Evolutionary conservation across 2,329 filamentous ascomycete genomes (phyloP).

Genomic region (Phialophora tarda): DNA sequence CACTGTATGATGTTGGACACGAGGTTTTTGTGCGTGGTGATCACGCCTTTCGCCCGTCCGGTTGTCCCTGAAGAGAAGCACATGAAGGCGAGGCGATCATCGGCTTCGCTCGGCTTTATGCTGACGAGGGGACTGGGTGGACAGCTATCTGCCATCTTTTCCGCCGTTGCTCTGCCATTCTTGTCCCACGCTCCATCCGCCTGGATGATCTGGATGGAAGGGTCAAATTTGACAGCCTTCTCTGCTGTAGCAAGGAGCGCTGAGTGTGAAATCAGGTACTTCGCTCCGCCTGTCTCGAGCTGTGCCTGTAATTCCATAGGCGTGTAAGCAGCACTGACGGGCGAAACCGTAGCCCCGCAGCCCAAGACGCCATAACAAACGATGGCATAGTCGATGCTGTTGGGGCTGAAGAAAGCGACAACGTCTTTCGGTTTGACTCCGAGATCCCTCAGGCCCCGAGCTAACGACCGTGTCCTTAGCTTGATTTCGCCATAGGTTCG

Average conservation of each 20-base stretch:
- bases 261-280: slow-evolving; percentile 75
- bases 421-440: slow-evolving; percentile 59
- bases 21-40: slow-evolving; percentile 76
- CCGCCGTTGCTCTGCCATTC: slow-evolving; percentile 62
- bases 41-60: slow-evolving; percentile 81
- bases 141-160: slow-evolving; percentile 23
- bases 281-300: slow-evolving; percentile 76
- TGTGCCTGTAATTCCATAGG: slow-evolving; percentile 82
- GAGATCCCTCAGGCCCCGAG: slow-evolving; percentile 27
- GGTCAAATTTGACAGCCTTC: slow-evolving; percentile 65
- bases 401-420: slow-evolving; percentile 70
- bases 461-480: slow-evolving; percentile 26
- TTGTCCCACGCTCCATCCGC: slow-evolving; percentile 74
- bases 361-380: slow-evolving; percentile 79
- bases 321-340: slow-evolving; percentile 86
- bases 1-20: slow-evolving; percentile 63
- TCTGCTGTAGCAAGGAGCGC: slow-evolving; percentile 68
- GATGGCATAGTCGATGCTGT: slow-evolving; percentile 80
- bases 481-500: slow-evolving; percentile 29
- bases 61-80: slow-evolving; percentile 80
- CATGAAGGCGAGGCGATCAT: slow-evolving; percentile 58
- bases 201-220: slow-evolving; percentile 42
- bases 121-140: slow-evolving; percentile 52
- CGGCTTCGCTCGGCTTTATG: slow-evolving; percentile 59
- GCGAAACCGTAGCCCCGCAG: slow-evolving; percentile 79